These are phyloP conservation scores for Catharanthus roseus DNA, from an alignment of 257 asterid species.

Conservation along the genomic window DNA sequence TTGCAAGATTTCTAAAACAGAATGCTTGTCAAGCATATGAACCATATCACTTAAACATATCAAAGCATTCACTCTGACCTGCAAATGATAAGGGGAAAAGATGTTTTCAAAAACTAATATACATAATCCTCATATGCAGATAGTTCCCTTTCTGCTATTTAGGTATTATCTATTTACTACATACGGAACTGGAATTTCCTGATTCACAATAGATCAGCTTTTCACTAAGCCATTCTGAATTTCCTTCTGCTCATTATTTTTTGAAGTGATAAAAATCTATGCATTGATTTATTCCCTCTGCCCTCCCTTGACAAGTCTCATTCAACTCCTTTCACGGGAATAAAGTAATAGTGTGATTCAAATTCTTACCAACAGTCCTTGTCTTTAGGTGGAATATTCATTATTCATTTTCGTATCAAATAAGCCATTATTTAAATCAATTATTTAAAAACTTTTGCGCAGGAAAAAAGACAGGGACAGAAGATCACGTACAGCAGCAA, in stretches of 20 bases:
- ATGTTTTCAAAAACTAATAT: too few relatives aligned
- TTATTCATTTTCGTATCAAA: neutral
- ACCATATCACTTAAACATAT: slow-evolving; percentile 85
- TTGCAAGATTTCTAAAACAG: slow-evolving; percentile 72
- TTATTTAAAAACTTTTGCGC: neutral
- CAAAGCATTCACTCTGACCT: slow-evolving; percentile 98
- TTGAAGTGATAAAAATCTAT: neutral
- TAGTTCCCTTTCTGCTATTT: neutral
- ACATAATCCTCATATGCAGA: neutral
- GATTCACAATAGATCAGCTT: neutral
- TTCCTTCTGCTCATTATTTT: neutral
- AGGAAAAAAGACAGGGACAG: slow-evolving; percentile 5
- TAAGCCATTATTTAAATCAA: neutral
- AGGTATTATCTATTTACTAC: neutral
- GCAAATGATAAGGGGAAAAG: slow-evolving; percentile 19
- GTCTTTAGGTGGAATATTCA: neutral
- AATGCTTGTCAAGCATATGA: slow-evolving; percentile 73
- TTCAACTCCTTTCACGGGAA: neutral
- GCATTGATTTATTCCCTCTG: neutral
- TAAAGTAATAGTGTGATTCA: neutral
- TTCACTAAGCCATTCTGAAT: neutral
- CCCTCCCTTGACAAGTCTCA: neutral
- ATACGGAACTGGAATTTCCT: neutral
- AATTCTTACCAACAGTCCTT: neutral
- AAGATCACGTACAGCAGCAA: slow-evolving; percentile 81